Conservation (phyloP, 805 yeast genomes). For the Kuraishia ogatae region DNA sequence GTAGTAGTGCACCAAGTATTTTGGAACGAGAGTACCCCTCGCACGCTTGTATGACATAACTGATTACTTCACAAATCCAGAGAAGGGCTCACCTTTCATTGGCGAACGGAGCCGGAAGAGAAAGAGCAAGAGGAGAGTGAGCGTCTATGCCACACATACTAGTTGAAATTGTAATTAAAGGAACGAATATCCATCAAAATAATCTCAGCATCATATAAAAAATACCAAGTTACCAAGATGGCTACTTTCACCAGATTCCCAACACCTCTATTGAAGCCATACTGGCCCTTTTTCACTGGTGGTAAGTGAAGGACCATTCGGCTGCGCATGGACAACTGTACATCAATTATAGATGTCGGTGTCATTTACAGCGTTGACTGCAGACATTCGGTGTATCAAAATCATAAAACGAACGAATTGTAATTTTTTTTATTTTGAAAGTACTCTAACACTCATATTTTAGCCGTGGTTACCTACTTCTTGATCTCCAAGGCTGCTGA, state of each 20-base stretch:
- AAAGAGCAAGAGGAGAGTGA: neutral
- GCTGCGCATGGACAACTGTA: neutral
- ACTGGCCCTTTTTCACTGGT: constrained; percentile 41
- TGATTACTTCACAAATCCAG: neutral
- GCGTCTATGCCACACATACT: neutral
- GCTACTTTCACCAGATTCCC: constrained; percentile 23
- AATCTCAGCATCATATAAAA: neutral
- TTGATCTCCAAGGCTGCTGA: constrained; percentile 60
- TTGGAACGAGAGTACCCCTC: too few species aligned
- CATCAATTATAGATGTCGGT: neutral
- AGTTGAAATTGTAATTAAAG: neutral
- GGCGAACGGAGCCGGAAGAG: neutral
- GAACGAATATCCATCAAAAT: neutral
- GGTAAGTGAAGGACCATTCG: constrained; percentile 26
- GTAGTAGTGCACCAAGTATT: neutral
- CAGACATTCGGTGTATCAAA: too few species aligned
- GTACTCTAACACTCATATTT: neutral
- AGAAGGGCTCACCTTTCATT: neutral
- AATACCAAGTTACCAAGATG: constrained; percentile 2
- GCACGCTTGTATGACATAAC: neutral
- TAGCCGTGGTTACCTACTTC: constrained; percentile 53
- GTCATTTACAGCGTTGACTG: too few species aligned
- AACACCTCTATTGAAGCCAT: constrained; percentile 34
- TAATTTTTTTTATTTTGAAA: too few species aligned
- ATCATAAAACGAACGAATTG: too few species aligned